phyloP scores from a whole-genome alignment of 2,329 filamentous ascomycete genomes.

The Dendrostoma leiphaemia region DNA sequence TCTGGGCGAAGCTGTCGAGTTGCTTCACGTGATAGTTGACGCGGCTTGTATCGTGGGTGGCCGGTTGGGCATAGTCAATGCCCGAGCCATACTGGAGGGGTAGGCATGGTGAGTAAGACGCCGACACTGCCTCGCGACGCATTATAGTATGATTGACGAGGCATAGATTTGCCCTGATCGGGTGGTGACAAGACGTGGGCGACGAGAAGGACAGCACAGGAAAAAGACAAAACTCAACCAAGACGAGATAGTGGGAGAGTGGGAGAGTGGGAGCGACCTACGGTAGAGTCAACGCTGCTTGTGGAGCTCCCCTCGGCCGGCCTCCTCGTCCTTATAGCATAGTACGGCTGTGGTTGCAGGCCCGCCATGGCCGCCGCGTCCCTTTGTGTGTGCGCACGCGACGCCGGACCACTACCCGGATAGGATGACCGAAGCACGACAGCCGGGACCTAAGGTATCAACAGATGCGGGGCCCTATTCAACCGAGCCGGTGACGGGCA shows the following conservation, averaged over 20 bases:
- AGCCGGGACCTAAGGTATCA: conserved; percentile 10
- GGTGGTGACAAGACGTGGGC: background rate
- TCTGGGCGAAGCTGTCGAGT: conserved; percentile 52
- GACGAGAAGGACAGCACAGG: background rate
- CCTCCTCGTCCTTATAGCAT: conserved; percentile 51
- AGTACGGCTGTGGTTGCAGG: conserved; percentile 41
- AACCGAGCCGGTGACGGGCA: background rate
- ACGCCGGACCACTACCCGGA: conserved; percentile 11
- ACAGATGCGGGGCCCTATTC: conserved; percentile 11
- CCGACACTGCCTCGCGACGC: conserved; percentile 7
- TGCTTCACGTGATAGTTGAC: conserved; percentile 59
- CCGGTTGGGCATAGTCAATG: conserved; percentile 36
- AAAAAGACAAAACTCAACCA: background rate
- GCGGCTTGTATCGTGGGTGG: conserved; percentile 57
- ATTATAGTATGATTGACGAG: background rate
- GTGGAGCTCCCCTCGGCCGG: conserved; percentile 44
- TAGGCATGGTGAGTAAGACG: conserved; percentile 27
- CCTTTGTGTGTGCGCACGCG: background rate
- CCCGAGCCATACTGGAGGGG: conserved; percentile 44
- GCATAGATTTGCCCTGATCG: background rate
- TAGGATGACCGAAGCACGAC: conserved; percentile 13
- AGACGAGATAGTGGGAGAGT: no score
- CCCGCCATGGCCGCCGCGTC: conserved; percentile 35
- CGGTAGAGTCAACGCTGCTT: conserved; percentile 47
- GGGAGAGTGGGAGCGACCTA: conserved; percentile 31